Conservation (phyloP, 2,329 filamentous ascomycete genomes). For the Gremmenia infestans region DNA sequence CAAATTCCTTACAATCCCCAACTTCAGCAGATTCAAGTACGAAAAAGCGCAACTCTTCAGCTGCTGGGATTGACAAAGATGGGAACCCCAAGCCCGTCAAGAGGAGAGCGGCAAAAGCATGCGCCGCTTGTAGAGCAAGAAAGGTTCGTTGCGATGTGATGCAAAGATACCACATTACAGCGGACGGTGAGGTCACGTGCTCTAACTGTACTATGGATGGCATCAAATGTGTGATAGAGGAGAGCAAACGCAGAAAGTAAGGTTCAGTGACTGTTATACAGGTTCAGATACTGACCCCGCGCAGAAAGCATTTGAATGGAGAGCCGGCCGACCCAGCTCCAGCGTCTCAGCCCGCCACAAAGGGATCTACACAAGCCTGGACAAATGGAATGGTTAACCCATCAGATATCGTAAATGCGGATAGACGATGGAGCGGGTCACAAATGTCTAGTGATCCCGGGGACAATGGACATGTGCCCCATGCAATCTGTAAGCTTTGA, state of each 20-base stretch:
- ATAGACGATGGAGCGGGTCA: slow-evolving; percentile 23
- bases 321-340: slow-evolving; percentile 7
- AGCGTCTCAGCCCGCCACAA: slow-evolving; percentile 2
- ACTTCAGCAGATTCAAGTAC: neutral
- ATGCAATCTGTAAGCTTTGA: slow-evolving; percentile 28
- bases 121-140: slow-evolving; percentile 79
- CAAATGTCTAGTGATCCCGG: slow-evolving; percentile 14
- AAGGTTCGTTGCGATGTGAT: slow-evolving; percentile 95
- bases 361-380: slow-evolving; percentile 14
- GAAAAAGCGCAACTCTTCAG: slow-evolving; percentile 19
- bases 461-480: slow-evolving; percentile 23
- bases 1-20: neutral
- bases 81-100: slow-evolving; percentile 43
- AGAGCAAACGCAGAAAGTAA: slow-evolving; percentile 65
- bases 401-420: slow-evolving; percentile 23
- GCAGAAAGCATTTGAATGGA: slow-evolving; percentile 26
- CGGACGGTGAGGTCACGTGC: slow-evolving; percentile 28
- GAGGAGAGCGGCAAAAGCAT: slow-evolving; percentile 84
- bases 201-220: slow-evolving; percentile 38
- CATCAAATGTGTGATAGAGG: slow-evolving; percentile 46
- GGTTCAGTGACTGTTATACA: slow-evolving; percentile 25
- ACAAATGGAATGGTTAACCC: slow-evolving; percentile 24
- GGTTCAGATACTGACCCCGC: slow-evolving; percentile 13
- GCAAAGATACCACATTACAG: slow-evolving; percentile 46
- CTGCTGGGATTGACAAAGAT: slow-evolving; percentile 19